phyloP scores from a whole-genome alignment of 768 basidiomycete genomes.

The Suillus fuscotomentosus region DNA sequence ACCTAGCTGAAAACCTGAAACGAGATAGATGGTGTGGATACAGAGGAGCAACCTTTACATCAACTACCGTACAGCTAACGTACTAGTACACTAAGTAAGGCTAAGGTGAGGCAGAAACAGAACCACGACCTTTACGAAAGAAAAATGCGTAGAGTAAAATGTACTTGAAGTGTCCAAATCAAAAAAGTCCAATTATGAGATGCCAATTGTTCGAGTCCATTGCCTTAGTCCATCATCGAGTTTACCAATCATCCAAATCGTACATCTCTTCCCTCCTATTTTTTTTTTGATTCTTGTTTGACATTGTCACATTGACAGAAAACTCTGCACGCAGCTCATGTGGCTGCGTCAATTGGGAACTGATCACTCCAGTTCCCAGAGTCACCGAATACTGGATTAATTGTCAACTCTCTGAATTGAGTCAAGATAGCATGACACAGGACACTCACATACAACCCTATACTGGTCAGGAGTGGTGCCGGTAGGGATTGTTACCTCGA shows the following conservation, averaged over 20 bases:
- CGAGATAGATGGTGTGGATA: neutral
- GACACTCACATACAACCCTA: conserved; percentile 42
- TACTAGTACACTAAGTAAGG: neutral
- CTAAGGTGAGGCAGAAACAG: neutral
- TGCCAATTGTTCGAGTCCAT: neutral
- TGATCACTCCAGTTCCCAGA: conserved; percentile 47
- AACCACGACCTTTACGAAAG: neutral
- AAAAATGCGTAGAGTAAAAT: neutral
- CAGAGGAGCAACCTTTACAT: neutral
- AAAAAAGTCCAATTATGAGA: neutral
- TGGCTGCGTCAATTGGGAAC: conserved; percentile 39
- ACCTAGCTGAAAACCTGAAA: neutral
- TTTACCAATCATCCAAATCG: neutral
- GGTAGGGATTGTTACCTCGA: conserved; percentile 39
- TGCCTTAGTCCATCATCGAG: neutral
- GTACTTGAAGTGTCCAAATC: neutral
- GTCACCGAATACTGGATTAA: conserved; percentile 48
- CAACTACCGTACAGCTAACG: neutral
- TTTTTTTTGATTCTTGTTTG: neutral
- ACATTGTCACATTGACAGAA: neutral
- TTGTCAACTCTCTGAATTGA: neutral
- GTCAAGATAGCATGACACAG: neutral
- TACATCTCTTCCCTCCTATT: neutral
- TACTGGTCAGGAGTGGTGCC: conserved; percentile 38
- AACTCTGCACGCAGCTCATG: conserved; percentile 5